Base-by-base conservation (phyloP, 164 flowering plant genomes). In the Cinnamomum chago region DNA sequence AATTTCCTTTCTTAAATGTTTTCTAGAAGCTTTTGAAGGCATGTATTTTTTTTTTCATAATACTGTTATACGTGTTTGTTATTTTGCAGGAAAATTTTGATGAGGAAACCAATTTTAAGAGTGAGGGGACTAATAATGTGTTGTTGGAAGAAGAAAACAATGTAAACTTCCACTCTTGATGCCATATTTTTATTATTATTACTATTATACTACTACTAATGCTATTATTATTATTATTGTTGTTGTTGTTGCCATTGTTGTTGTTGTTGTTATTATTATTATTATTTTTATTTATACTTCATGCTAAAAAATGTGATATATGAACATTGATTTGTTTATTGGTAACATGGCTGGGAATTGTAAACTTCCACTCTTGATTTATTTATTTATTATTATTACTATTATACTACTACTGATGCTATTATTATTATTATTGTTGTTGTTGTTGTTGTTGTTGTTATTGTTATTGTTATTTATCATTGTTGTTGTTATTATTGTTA, bases 81-180 rank as follows among this genome's bases (percentile, higher is more conserved):
- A 50, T 70, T 23, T 51, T 58, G 22, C 72, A 70, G 72, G 72
- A 51, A 24, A 60, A 13, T 50, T 70, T 23, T 25, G n/a, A 70
- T n/a, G 22, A 17, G 51, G 72, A 51, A 50, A 35, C 20, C 6
- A 52, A 70, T 20, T 23, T 52, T 23, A 9, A 30, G 18, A 50
- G 60, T 51, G 72, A 52, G 12, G 60, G 62, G 47, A 47, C 58
- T 47, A 47, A 20, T 47, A 47, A 52, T 51, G 17, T 14, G 33
- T 4, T 15, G 12, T 50, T 22, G 20, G 62, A 55, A 55, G 60
- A 55, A 55, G 60, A 14, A 15, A 55, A 55, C 60, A 55, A 55
- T 55, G 60, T 55, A 55, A 17, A 55, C 60, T 55, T 55, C 60
- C 60, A 2, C 60, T 55, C n/a, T 55, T 55, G 60, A 55, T 40